Percentiles rank a stretch among this genome's conserved stretches.
Conservation (phyloP, 345 rosid species). For the Linum tenue region DNA sequence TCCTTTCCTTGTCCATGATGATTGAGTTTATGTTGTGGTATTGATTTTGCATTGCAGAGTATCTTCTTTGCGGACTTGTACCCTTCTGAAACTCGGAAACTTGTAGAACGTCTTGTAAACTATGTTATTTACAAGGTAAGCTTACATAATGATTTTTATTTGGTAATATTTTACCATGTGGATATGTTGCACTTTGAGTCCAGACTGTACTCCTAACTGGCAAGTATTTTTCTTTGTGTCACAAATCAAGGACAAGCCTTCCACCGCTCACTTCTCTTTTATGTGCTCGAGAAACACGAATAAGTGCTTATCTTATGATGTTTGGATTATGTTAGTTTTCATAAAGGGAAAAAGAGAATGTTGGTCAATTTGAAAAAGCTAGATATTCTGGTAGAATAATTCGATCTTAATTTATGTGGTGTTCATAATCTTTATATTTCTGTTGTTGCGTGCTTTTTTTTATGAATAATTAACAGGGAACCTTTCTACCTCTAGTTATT, state of each 20-base stretch:
- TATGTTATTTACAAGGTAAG: conserved; percentile 93
- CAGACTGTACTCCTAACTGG: not conserved
- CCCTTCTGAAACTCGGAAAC: conserved; percentile 65
- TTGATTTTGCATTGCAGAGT: conserved; percentile 45
- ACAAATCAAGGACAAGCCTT: not conserved
- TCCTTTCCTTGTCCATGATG: not conserved
- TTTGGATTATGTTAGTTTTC: not conserved
- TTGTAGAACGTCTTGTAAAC: conserved; percentile 83
- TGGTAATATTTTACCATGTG: not conserved
- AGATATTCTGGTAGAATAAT: not conserved
- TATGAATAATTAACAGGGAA: conserved; percentile 50
- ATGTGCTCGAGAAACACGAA: not conserved
- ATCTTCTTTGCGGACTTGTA: conserved; percentile 73
- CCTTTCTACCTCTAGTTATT: conserved; percentile 76
- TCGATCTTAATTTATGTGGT: not conserved
- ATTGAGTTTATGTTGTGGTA: conserved; percentile 4
- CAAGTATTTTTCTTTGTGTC: not conserved
- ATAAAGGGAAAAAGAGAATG: not conserved
- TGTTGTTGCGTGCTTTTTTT: conserved; percentile 3
- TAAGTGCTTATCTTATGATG: not conserved
- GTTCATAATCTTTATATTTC: conserved; percentile 2
- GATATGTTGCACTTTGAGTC: not conserved
- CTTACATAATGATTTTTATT: conserved; percentile 4
- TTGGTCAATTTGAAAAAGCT: not conserved
- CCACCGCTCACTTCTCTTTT: not conserved